Evolutionary conservation across 2,329 filamentous ascomycete species (phyloP).

Genomic region (Trichoderma breve): DNA sequence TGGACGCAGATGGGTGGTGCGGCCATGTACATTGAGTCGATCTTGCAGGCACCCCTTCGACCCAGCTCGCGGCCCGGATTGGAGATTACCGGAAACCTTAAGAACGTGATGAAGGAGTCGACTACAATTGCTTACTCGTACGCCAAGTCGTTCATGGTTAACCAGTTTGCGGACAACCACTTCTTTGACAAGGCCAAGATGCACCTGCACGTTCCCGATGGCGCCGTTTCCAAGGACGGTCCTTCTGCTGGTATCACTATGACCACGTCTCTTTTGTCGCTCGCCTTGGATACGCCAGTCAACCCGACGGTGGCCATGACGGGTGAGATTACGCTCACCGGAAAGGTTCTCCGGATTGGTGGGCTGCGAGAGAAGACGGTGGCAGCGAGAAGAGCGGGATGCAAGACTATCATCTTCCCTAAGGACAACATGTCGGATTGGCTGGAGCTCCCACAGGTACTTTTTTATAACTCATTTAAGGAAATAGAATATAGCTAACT

Average conservation of each 20-base stretch:
- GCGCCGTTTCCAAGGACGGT: constrained; percentile 92
- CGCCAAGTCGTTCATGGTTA: constrained; percentile 83
- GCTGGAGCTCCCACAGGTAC: constrained; percentile 92
- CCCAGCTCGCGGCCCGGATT: constrained; percentile 73
- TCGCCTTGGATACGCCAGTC: constrained; percentile 76
- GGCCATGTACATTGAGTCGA: constrained; percentile 95
- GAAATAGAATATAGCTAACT: not conserved
- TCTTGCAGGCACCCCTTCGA: constrained; percentile 79
- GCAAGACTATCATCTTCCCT: constrained; percentile 91
- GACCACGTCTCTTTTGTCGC: constrained; percentile 85
- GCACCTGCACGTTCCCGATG: constrained; percentile 94
- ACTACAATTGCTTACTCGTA: constrained; percentile 95
- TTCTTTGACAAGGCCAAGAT: constrained; percentile 97
- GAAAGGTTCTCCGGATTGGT: constrained; percentile 93
- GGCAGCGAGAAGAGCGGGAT: constrained; percentile 86
- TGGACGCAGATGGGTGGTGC: constrained; percentile 98
- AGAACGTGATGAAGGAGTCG: constrained; percentile 97
- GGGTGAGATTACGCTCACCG: constrained; percentile 92
- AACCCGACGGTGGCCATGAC: constrained; percentile 95
- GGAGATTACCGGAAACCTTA: constrained; percentile 91
- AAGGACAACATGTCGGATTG: constrained; percentile 95
- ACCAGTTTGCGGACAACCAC: constrained; percentile 80
- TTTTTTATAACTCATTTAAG: constrained; percentile 36
- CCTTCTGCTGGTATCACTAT: constrained; percentile 95
- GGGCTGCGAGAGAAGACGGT: constrained; percentile 96